phyloP scores from a whole-genome alignment of 164 flowering plant species.

The Tinospora cordifolia region DNA sequence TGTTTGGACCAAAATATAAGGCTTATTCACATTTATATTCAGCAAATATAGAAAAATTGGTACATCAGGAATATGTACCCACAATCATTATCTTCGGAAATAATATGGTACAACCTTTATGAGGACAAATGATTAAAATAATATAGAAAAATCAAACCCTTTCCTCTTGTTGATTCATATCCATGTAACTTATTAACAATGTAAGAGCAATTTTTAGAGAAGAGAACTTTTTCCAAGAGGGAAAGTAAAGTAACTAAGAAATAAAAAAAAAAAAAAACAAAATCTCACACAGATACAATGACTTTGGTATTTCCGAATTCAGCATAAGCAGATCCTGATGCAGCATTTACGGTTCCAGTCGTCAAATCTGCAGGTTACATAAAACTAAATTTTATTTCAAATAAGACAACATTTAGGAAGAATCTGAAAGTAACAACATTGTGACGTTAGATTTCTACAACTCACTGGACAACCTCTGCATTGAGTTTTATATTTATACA shows the following conservation, averaged over 20 bases:
- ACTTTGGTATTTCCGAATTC: constrained; percentile 93
- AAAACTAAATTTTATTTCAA: background rate
- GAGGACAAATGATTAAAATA: too few relatives aligned
- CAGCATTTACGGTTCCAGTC: constrained; percentile 83
- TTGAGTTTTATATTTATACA: too few relatives aligned
- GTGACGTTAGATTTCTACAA: too few relatives aligned
- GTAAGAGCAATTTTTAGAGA: background rate
- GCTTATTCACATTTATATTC: background rate
- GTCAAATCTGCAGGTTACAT: constrained; percentile 51
- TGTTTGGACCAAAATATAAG: background rate
- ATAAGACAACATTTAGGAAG: too few relatives aligned
- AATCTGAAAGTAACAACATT: too few relatives aligned
- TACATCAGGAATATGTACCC: background rate
- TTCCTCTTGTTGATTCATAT: background rate
- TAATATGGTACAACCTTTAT: too few relatives aligned
- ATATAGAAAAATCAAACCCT: background rate
- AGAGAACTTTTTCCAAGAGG: background rate
- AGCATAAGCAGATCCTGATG: constrained; percentile 94
- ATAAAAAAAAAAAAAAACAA: too few relatives aligned
- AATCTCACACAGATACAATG: constrained; percentile 91
- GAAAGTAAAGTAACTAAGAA: too few relatives aligned
- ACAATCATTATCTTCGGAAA: too few relatives aligned
- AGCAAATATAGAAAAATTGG: background rate
- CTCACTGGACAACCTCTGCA: too few relatives aligned
- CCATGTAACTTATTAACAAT: background rate